Evolutionary conservation across 805 yeast genomes (phyloP), one percentile per base, ranked within the genome.

Genomic region (Ogataea nonfermentans): DNA sequence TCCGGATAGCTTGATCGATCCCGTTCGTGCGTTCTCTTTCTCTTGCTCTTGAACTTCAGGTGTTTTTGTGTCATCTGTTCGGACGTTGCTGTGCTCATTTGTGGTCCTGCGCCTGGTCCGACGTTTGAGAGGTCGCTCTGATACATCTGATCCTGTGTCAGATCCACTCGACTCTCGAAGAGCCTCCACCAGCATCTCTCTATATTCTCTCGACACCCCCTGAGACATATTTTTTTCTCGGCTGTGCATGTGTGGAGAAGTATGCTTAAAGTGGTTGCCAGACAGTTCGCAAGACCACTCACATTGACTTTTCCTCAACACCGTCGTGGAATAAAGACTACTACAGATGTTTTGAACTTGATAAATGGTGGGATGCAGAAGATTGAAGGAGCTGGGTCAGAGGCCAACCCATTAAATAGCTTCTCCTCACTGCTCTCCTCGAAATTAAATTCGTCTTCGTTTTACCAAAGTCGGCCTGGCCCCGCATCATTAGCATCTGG

Each of bases 71-170:
- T 5, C 22, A 8, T 19, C 22, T 8, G 22, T 6, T 8, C 9
- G 29, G n/a, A n/a, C 14, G 7, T 24, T 15, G 9, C 6, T 12
- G 11, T n/a, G 17, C 24, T 23, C 29, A 14, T 37, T 35, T 16
- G 45, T 55, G 9, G 50, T 56, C 11, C 14, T 32, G 7, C 34
- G 35, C 12, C 19, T 36, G 9, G 20, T 53, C 15, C 56, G 42
- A 23, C 46, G 47, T 36, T 57, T 58, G 34, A 57, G 30, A 4
- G 59, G 61, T 30, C 56, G 39, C 11, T 39, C 43, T 6, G 27
- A 24, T 4, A 24, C 24, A 10, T 25, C 23, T 1, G 30, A 29
- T 16, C 35, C 32, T 9, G 30, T 25, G 6, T 32, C 41, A 7
- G 40, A 26, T 17, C 37, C 44, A 29, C 41, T 37, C 26, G 27